phyloP scores from a whole-genome alignment of 1,284 basidiomycete species.

The Xanthoconium separans region DNA sequence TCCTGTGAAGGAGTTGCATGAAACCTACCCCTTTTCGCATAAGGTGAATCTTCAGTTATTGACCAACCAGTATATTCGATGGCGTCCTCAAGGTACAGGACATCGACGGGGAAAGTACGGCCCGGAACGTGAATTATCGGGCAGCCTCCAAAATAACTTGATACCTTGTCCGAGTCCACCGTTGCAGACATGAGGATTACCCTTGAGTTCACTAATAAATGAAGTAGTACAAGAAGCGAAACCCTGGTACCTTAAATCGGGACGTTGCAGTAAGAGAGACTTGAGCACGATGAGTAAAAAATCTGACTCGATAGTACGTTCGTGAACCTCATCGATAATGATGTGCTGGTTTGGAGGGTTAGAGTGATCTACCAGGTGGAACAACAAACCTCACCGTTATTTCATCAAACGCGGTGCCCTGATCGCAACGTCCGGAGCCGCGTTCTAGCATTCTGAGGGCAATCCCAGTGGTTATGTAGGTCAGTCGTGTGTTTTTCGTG shows the following conservation, averaged over 20 bases:
- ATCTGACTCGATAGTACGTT: conserved; percentile 96
- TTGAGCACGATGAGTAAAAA: conserved; percentile 96
- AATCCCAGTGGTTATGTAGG: conserved; percentile 94
- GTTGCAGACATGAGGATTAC: conserved; percentile 99
- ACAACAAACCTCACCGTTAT: conserved; percentile 65
- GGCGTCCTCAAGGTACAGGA: conserved; percentile 90
- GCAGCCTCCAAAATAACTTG: conserved; percentile 90
- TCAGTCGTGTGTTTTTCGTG: conserved; percentile 76
- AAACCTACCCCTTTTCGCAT: conserved; percentile 70
- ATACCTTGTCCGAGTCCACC: conserved; percentile 92
- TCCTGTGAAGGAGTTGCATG: not conserved
- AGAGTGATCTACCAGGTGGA: not conserved
- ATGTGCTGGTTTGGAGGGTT: conserved; percentile 35
- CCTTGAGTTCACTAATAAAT: conserved; percentile 30
- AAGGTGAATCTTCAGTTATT: conserved; percentile 82
- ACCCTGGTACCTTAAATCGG: conserved; percentile 73
- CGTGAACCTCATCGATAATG: conserved; percentile 85
- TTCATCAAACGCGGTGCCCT: conserved; percentile 85
- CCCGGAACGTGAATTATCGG: conserved; percentile 90
- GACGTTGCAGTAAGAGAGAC: conserved; percentile 77
- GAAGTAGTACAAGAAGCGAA: not conserved
- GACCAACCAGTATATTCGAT: conserved; percentile 86
- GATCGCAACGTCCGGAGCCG: conserved; percentile 62
- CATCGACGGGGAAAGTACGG: conserved; percentile 94
- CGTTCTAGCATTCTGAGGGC: conserved; percentile 95